A percentile compares a stretch with the other conserved stretches of the same genome.
Conservation (phyloP, 371 early-diverging fungal genomes). For the Haplosporangium sp. region DNA sequence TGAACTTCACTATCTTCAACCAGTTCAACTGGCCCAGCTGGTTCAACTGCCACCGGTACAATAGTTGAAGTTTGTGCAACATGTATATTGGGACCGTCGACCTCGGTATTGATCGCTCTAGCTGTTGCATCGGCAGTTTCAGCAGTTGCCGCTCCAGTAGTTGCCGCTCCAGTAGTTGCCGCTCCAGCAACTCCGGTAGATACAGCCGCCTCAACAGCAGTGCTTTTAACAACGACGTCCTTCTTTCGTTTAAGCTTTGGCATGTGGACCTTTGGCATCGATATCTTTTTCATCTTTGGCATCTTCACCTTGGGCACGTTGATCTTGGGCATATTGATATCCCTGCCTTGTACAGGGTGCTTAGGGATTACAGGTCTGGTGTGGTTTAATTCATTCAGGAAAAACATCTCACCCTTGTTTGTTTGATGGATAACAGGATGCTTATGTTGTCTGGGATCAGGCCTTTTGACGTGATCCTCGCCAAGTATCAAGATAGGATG, state of each 20-base stretch:
- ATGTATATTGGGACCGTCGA: no score
- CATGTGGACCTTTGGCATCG: neutral
- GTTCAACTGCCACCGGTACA: no score
- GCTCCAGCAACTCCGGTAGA: neutral
- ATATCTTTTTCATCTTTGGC: neutral
- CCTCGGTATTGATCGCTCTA: neutral
- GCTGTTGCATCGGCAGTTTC: neutral
- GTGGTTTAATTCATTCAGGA: no score
- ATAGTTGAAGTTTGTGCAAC: no score
- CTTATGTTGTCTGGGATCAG: conserved; percentile 8
- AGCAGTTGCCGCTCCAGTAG: neutral
- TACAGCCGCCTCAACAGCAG: no score
- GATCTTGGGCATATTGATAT: neutral
- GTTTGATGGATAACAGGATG: conserved; percentile 19
- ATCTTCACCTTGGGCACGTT: neutral
- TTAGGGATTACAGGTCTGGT: conserved; percentile 15
- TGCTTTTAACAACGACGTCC: neutral
- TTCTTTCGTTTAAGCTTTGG: neutral
- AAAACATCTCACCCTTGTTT: neutral
- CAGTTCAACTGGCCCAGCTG: no score
- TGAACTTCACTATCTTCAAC: no score
- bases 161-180: neutral
- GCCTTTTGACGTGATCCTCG: conserved; percentile 32
- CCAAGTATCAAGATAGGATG: conserved; percentile 10
- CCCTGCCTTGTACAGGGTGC: conserved; percentile 12